Evolutionary conservation across 1,284 basidiomycete genomes (phyloP).

Genomic region (Apiotrichum laibachii): DNA sequence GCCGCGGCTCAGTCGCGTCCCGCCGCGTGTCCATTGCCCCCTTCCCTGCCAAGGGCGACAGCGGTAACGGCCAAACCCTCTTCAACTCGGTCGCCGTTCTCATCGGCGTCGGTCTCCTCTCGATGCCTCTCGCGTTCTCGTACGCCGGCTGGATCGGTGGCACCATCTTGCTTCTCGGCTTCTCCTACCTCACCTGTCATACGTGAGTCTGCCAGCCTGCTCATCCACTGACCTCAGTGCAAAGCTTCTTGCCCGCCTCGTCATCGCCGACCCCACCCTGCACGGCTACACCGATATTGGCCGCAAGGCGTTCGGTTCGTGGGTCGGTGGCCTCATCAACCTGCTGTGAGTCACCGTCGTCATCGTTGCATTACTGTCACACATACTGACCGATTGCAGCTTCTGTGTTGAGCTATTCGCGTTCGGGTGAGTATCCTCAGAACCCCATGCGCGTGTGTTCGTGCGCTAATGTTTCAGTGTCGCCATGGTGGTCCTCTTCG

Average conservation of each 20-base stretch:
- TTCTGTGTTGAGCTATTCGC: conserved; percentile 85
- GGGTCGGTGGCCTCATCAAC: conserved; percentile 55
- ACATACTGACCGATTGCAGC: conserved; percentile 20
- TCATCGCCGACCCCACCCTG: conserved; percentile 65
- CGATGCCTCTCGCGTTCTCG: conserved; percentile 81
- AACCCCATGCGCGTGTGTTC: neutral
- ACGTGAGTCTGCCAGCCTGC: conserved; percentile 59
- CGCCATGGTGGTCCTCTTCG: conserved; percentile 77
- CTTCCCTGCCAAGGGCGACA: conserved; percentile 54
- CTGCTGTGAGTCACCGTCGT: conserved; percentile 33
- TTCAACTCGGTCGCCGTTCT: conserved; percentile 86
- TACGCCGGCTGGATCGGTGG: conserved; percentile 83
- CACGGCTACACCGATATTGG: conserved; percentile 87
- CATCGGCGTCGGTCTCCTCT: conserved; percentile 84
- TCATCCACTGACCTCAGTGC: conserved; percentile 56
- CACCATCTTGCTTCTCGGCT: conserved; percentile 68
- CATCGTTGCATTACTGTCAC: neutral
- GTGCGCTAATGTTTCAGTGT: conserved; percentile 57
- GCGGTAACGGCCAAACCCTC: conserved; percentile 79
- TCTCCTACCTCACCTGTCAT: conserved; percentile 78
- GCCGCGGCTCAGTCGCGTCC: conserved; percentile 3
- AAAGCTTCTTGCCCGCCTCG: conserved; percentile 75
- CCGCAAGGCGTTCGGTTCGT: conserved; percentile 75
- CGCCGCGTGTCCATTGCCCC: conserved; percentile 24
- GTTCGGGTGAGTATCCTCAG: conserved; percentile 24